Conservation (phyloP, 2,329 filamentous ascomycete species). For the Bipolaris bicolor region DNA sequence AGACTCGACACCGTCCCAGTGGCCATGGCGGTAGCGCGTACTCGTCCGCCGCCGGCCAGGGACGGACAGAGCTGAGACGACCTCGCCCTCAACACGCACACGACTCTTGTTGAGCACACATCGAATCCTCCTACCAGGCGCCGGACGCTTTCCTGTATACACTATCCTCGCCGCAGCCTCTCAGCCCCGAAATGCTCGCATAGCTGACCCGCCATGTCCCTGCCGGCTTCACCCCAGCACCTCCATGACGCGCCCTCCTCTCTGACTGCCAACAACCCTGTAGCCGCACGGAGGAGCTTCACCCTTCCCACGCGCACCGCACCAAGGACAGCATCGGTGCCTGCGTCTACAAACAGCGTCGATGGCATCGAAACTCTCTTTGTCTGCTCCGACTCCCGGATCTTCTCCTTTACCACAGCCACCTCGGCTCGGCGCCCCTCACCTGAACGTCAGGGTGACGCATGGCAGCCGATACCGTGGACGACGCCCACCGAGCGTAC, state of each 20-base stretch:
- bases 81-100: slow-evolving; percentile 1
- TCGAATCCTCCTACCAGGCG: not conserved
- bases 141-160: slow-evolving; percentile 8
- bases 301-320: slow-evolving; percentile 54
- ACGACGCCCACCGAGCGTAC: slow-evolving; percentile 78
- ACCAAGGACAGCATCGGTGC: slow-evolving; percentile 35
- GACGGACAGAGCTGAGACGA: slow-evolving; percentile 8
- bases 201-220: slow-evolving; percentile 42
- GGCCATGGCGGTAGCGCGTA: slow-evolving; percentile 15
- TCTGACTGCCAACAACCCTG: slow-evolving; percentile 12
- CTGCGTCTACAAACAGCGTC: slow-evolving; percentile 49
- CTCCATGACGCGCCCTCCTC: slow-evolving; percentile 35
- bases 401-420: slow-evolving; percentile 66
- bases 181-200: slow-evolving; percentile 30
- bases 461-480: slow-evolving; percentile 69
- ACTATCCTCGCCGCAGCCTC: not conserved
- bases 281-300: slow-evolving; percentile 53
- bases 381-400: slow-evolving; percentile 73
- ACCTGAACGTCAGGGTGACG: slow-evolving; percentile 46
- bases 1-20: slow-evolving; percentile 10
- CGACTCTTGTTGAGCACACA: slow-evolving; percentile 1
- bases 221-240: slow-evolving; percentile 35
- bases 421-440: slow-evolving; percentile 44
- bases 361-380: slow-evolving; percentile 72
- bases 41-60: slow-evolving; percentile 17